These are phyloP conservation scores for Ascochyta fabae DNA, from an alignment of 2,329 filamentous ascomycete species.

Conservation along the genomic window DNA sequence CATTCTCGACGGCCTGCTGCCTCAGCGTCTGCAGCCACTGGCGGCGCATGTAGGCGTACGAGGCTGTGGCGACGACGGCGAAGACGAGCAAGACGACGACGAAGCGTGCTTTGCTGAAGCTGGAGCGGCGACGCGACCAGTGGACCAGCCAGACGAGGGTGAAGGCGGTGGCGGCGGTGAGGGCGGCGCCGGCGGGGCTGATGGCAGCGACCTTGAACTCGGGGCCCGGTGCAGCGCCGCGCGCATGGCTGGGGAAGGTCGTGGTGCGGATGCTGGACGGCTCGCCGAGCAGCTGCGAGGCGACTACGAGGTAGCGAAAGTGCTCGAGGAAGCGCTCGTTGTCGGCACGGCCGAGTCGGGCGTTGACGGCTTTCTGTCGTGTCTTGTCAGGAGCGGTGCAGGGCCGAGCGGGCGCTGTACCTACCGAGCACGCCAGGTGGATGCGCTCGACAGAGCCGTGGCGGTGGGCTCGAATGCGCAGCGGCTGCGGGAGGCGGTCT, in stretches of 20 bases:
- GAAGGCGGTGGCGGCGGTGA: slow-evolving; percentile 69
- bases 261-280: slow-evolving; percentile 49
- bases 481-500: slow-evolving; percentile 57
- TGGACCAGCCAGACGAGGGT: slow-evolving; percentile 71
- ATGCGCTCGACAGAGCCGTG: slow-evolving; percentile 48
- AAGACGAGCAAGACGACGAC: slow-evolving; percentile 58
- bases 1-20: slow-evolving; percentile 73
- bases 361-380: slow-evolving; percentile 70
- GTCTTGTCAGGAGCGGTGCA: slow-evolving; percentile 18
- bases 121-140: slow-evolving; percentile 66
- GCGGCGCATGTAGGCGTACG: slow-evolving; percentile 75
- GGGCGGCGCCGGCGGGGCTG: slow-evolving; percentile 69
- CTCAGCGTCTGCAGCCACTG: slow-evolving; percentile 83
- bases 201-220: slow-evolving; percentile 55
- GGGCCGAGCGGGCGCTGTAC: slow-evolving; percentile 7
- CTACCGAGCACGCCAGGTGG: slow-evolving; percentile 49
- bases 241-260: slow-evolving; percentile 35
- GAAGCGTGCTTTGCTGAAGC: slow-evolving; percentile 63
- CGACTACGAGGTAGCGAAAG: slow-evolving; percentile 91
- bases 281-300: slow-evolving; percentile 84
- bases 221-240: slow-evolving; percentile 30
- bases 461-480: slow-evolving; percentile 47
- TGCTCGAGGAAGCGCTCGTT: slow-evolving; percentile 88
- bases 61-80: slow-evolving; percentile 60
- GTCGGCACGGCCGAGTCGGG: slow-evolving; percentile 75